phyloP scores from a whole-genome alignment of 2,329 filamentous ascomycete genomes.

The Penicillium vulpinum region DNA sequence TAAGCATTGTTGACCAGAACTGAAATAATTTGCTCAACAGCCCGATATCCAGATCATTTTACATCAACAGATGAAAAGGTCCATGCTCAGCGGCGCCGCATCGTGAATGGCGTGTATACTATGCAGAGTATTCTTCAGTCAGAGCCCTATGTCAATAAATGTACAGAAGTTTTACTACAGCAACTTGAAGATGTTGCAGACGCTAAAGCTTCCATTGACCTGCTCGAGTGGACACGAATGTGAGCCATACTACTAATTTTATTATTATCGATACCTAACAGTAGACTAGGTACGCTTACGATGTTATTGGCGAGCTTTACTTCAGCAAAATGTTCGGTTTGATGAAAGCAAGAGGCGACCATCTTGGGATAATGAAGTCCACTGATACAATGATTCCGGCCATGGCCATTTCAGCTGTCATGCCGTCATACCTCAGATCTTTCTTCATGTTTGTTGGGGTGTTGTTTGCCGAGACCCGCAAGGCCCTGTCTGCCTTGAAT shows the following conservation, averaged over 20 bases:
- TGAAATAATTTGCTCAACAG: slow-evolving; percentile 5
- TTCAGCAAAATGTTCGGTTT: slow-evolving; percentile 48
- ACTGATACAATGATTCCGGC: slow-evolving; percentile 37
- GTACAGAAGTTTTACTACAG: slow-evolving; percentile 22
- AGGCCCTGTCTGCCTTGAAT: slow-evolving; percentile 29
- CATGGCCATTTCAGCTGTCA: slow-evolving; percentile 30
- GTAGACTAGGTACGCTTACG: slow-evolving; percentile 41
- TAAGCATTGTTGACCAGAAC: slow-evolving; percentile 2
- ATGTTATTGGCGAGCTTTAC: slow-evolving; percentile 45
- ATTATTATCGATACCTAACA: background rate
- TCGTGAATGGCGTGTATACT: slow-evolving; percentile 25
- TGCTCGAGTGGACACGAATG: slow-evolving; percentile 30
- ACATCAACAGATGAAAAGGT: slow-evolving; percentile 22
- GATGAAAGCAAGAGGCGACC: slow-evolving; percentile 40
- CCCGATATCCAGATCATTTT: slow-evolving; percentile 28
- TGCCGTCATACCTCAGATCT: slow-evolving; percentile 31
- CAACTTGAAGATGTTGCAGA: slow-evolving; percentile 18
- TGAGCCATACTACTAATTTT: slow-evolving; percentile 8
- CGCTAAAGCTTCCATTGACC: slow-evolving; percentile 18
- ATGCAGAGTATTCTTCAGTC: slow-evolving; percentile 30
- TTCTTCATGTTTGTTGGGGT: slow-evolving; percentile 29
- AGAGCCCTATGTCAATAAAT: slow-evolving; percentile 28
- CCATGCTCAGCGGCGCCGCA: slow-evolving; percentile 28
- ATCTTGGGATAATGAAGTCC: slow-evolving; percentile 41
- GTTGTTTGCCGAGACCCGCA: slow-evolving; percentile 23